These are phyloP conservation scores for Deuterostichococcus epilithicus DNA, from an alignment of 139 green algal species.

Conservation along the genomic window DNA sequence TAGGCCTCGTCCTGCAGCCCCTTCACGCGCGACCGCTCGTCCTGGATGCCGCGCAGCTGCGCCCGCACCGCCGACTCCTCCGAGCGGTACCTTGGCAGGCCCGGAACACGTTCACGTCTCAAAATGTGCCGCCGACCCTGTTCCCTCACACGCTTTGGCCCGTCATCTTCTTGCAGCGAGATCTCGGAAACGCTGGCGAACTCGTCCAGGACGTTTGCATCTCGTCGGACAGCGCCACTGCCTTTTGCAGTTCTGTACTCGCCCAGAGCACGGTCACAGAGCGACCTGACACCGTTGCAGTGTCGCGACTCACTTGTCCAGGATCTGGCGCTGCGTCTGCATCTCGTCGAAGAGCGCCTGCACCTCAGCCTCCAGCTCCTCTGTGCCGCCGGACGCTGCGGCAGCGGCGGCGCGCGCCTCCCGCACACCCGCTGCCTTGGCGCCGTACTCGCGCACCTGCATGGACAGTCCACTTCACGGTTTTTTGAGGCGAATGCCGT, in stretches of 20 bases:
- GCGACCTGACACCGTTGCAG: too few relatives aligned
- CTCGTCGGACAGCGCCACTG: too few relatives aligned
- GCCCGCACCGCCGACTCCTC: background rate
- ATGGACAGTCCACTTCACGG: too few relatives aligned
- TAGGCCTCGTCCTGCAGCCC: background rate
- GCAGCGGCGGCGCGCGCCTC: background rate
- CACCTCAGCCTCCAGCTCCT: background rate
- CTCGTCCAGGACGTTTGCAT: too few relatives aligned
- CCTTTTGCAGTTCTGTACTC: too few relatives aligned
- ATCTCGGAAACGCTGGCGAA: too few relatives aligned
- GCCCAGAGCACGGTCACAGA: too few relatives aligned
- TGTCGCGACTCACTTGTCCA: background rate
- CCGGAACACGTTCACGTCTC: too few relatives aligned
- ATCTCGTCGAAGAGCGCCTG: conserved; percentile 1
- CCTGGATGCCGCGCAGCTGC: background rate
- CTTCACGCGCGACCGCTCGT: background rate
- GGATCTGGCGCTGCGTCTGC: background rate
- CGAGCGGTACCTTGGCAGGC: background rate
- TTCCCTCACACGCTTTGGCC: too few relatives aligned
- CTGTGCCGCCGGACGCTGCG: background rate
- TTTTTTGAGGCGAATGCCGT: too few relatives aligned
- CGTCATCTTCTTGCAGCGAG: too few relatives aligned
- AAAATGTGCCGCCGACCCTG: too few relatives aligned
- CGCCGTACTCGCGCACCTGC: background rate
- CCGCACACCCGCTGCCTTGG: background rate